Percentiles rank a stretch among this genome's conserved stretches.
Conservation (phyloP, 305 asterid species). For the Solanum hybrid region DNA sequence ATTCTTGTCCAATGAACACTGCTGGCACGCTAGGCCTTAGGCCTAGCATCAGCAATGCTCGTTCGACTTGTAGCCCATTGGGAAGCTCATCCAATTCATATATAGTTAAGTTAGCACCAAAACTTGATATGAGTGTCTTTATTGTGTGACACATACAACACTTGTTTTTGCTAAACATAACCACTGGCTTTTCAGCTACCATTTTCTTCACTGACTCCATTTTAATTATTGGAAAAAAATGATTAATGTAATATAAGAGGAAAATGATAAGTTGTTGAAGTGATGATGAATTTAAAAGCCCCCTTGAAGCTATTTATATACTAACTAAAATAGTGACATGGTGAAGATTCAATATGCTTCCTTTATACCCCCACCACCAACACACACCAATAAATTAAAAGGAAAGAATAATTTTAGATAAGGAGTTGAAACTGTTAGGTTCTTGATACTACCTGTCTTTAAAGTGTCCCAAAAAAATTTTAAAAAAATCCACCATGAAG, state of each 20-base stretch:
- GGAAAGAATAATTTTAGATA: not conserved
- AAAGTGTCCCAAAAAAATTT: not conserved
- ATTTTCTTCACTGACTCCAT: slow-evolving; percentile 48
- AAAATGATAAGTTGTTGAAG: not conserved
- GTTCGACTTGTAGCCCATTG: slow-evolving; percentile 49
- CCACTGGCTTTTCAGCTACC: slow-evolving; percentile 58
- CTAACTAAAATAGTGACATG: not conserved
- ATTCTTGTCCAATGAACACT: slow-evolving; percentile 49
- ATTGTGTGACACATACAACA: slow-evolving; percentile 70
- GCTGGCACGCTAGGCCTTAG: slow-evolving; percentile 37
- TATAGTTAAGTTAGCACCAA: slow-evolving; percentile 56
- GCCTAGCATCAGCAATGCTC: slow-evolving; percentile 30
- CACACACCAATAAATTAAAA: not conserved
- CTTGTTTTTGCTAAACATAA: slow-evolving; percentile 59
- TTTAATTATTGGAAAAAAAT: not conserved
- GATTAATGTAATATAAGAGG: not conserved
- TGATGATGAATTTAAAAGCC: not conserved
- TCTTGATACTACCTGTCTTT: not conserved
- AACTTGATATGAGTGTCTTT: slow-evolving; percentile 50
- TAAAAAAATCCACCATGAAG: not conserved
- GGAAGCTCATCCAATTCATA: slow-evolving; percentile 59
- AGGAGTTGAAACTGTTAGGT: not conserved
- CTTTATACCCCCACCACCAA: not conserved
- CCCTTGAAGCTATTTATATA: not conserved
- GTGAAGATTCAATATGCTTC: not conserved